A percentile compares a stretch with the other conserved stretches of the same genome.
phyloP scores from a whole-genome alignment of 2,329 filamentous ascomycete genomes.

The Fusarium chaquense region DNA sequence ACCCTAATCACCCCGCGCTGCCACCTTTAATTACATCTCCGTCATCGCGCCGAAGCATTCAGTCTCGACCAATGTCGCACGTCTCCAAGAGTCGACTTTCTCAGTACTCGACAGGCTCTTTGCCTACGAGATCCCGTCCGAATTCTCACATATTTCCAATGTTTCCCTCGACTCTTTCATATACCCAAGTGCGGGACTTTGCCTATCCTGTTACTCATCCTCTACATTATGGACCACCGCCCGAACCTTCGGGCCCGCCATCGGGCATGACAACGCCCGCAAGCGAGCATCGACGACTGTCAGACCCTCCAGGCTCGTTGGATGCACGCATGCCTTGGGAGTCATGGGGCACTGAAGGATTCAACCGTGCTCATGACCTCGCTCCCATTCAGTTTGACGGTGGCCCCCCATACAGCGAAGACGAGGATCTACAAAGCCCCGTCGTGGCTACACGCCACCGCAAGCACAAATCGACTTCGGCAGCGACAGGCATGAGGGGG shows the following conservation, averaged over 20 bases:
- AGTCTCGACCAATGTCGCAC: constrained; percentile 77
- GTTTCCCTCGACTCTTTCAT: constrained; percentile 86
- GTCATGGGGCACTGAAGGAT: constrained; percentile 64
- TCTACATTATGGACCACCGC: constrained; percentile 93
- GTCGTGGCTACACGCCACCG: constrained; percentile 87
- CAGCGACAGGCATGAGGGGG: constrained; percentile 58
- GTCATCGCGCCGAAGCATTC: constrained; percentile 68
- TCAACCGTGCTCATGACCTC: constrained; percentile 75
- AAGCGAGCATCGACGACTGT: constrained; percentile 83
- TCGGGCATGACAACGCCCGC: constrained; percentile 87
- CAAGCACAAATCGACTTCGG: constrained; percentile 81
- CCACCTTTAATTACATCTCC: constrained; percentile 70
- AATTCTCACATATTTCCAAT: constrained; percentile 84
- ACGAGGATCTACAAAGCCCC: constrained; percentile 93
- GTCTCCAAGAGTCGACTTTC: constrained; percentile 85
- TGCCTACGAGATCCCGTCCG: constrained; percentile 78
- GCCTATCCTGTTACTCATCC: constrained; percentile 87
- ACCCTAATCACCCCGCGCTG: constrained; percentile 66
- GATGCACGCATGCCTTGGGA: constrained; percentile 75
- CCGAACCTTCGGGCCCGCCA: constrained; percentile 74
- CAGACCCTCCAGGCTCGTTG: constrained; percentile 83
- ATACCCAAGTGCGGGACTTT: constrained; percentile 95
- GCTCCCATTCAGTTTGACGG: constrained; percentile 87
- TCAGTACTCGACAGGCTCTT: constrained; percentile 81
- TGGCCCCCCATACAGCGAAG: constrained; percentile 93